Evolutionary conservation across 1,284 basidiomycete genomes (phyloP).

Genomic region (Porphyrellus sp.): DNA sequence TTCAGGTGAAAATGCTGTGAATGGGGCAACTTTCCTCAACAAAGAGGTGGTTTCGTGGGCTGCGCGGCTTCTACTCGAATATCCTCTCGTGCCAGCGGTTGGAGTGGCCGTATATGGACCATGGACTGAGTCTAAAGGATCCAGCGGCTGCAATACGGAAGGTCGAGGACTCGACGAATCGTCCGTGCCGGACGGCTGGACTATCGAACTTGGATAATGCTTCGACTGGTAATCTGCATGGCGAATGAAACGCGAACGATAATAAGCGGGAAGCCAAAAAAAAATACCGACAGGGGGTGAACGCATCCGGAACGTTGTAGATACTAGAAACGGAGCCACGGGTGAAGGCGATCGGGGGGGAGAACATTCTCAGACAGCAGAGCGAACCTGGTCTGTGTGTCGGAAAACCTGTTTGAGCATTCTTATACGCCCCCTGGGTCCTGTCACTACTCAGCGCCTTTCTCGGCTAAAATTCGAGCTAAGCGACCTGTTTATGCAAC

Average conservation of each 20-base stretch:
- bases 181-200: conserved; percentile 45
- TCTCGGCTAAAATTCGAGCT: too few species aligned
- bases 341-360: conserved; percentile 43
- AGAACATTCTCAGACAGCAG: conserved; percentile 35
- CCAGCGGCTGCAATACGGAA: conserved; percentile 18
- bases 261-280: conserved; percentile 22
- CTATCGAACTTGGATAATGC: conserved; percentile 58
- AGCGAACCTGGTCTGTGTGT: background rate
- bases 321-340: conserved; percentile 54
- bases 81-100: conserved; percentile 43
- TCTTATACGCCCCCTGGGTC: too few species aligned
- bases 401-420: too few species aligned
- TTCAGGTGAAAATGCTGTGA: conserved; percentile 25
- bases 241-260: conserved; percentile 1
- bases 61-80: background rate
- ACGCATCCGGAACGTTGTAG: conserved; percentile 51
- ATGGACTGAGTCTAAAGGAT: conserved; percentile 20
- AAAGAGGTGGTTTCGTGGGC: conserved; percentile 41
- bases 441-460: too few species aligned
- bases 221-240: conserved; percentile 60
- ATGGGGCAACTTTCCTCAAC: conserved; percentile 41
- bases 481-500: too few species aligned
- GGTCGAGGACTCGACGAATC: conserved; percentile 39
- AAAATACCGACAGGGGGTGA: conserved; percentile 45
- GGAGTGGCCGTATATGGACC: conserved; percentile 33